These are phyloP conservation scores for Ulota crispa DNA, from an alignment of 225 moss, liverwort and hornwort species.

Conservation along the genomic window DNA sequence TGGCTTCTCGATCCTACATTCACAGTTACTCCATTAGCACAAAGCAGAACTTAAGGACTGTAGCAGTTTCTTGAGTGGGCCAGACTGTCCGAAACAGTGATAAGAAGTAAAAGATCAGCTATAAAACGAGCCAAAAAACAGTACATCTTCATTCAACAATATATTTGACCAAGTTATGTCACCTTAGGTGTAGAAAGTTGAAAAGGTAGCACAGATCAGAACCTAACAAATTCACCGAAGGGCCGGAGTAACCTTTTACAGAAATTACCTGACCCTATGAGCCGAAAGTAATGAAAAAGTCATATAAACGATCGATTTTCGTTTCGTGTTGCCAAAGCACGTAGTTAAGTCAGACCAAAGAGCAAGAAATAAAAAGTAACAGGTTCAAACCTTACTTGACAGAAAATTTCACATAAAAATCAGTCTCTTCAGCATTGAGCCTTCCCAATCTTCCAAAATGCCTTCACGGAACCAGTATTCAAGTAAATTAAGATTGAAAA, in stretches of 20 bases:
- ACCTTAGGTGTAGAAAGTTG: background rate
- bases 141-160: background rate
- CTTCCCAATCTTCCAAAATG: background rate
- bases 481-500: background rate
- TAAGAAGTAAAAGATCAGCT: background rate
- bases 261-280: background rate
- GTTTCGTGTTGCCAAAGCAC: background rate
- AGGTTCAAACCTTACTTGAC: background rate
- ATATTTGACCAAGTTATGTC: background rate
- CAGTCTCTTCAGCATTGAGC: background rate
- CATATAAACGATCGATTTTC: background rate
- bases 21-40: background rate
- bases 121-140: background rate
- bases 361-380: background rate
- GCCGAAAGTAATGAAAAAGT: background rate
- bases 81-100: background rate
- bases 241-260: background rate
- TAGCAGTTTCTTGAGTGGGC: background rate
- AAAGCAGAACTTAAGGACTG: background rate
- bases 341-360: background rate
- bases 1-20: constrained; percentile 58
- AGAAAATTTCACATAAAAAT: background rate
- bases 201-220: background rate
- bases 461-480: background rate
- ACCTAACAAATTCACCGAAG: background rate